Percentiles rank a stretch among this genome's conserved stretches.
These are phyloP conservation scores for Pyrus bretschneideri DNA, from an alignment of 306 rosid species.

Conservation along the genomic window DNA sequence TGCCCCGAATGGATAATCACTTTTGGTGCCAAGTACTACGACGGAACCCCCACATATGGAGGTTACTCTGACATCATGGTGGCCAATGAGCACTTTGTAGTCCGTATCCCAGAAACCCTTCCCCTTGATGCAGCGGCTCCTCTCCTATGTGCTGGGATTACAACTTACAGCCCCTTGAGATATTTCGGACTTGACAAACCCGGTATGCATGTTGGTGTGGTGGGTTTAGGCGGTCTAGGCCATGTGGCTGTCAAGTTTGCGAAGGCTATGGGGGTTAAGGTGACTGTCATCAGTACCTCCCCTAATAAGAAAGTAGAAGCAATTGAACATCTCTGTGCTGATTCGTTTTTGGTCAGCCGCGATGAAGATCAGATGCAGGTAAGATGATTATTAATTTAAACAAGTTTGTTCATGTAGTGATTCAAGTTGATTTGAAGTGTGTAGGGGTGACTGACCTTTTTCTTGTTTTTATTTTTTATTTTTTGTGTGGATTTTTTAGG, in stretches of 20 bases:
- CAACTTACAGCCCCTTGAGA: slow-evolving; percentile 5
- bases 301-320: background rate
- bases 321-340: background rate
- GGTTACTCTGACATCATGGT: slow-evolving; percentile 5
- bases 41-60: background rate
- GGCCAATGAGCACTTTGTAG: background rate
- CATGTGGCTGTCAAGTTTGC: slow-evolving; percentile 1
- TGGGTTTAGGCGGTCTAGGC: background rate
- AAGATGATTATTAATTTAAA: no score
- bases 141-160: slow-evolving; percentile 6
- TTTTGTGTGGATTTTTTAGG: background rate
- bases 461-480: no score
- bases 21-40: background rate
- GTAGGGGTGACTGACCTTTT: no score
- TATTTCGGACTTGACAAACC: background rate
- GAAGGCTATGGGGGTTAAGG: slow-evolving; percentile 4
- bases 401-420: no score
- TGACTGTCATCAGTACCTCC: background rate
- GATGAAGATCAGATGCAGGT: slow-evolving; percentile 17
- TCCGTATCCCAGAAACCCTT: background rate
- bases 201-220: background rate
- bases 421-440: no score
- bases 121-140: background rate
- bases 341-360: slow-evolving; percentile 8
- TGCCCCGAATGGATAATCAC: background rate